Evolutionary conservation across 257 asterid genomes (phyloP).

Genomic region (Haberlea rhodopensis): DNA sequence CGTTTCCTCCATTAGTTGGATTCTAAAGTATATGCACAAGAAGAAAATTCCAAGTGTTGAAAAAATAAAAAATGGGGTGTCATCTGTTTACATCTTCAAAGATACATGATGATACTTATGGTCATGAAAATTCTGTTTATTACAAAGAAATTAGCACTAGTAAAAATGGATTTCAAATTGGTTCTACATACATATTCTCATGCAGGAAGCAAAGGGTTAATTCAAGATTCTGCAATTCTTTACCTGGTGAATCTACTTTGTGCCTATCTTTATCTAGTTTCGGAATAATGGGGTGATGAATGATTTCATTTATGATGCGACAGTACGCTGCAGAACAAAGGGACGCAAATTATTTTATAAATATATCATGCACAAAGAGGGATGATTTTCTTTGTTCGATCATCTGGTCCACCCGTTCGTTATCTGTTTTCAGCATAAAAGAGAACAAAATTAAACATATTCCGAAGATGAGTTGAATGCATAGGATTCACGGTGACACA

Average conservation of each 20-base stretch:
- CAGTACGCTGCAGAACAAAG: too few species aligned
- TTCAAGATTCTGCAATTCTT: slow-evolving; percentile 74
- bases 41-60: slow-evolving; percentile 23
- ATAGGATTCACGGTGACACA: too few species aligned
- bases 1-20: slow-evolving; percentile 18
- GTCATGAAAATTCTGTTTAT: slow-evolving; percentile 55
- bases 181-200: slow-evolving; percentile 55
- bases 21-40: slow-evolving; percentile 24
- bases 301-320: too few species aligned
- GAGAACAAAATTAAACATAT: too few species aligned
- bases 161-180: slow-evolving; percentile 32
- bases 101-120: slow-evolving; percentile 57
- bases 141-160: slow-evolving; percentile 26
- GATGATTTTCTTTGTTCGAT: too few species aligned
- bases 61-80: slow-evolving; percentile 47
- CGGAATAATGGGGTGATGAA: too few species aligned
- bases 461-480: too few species aligned
- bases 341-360: too few species aligned
- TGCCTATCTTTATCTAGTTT: too few species aligned
- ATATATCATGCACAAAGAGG: too few species aligned
- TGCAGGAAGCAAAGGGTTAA: slow-evolving; percentile 65
- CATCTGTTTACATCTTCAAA: slow-evolving; percentile 56
- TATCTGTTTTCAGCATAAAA: too few species aligned
- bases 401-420: neutral
- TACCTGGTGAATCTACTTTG: too few species aligned